These are phyloP conservation scores for Paramecium caudatum DNA, from an alignment of 73 alveolate species.

Conservation along the genomic window DNA sequence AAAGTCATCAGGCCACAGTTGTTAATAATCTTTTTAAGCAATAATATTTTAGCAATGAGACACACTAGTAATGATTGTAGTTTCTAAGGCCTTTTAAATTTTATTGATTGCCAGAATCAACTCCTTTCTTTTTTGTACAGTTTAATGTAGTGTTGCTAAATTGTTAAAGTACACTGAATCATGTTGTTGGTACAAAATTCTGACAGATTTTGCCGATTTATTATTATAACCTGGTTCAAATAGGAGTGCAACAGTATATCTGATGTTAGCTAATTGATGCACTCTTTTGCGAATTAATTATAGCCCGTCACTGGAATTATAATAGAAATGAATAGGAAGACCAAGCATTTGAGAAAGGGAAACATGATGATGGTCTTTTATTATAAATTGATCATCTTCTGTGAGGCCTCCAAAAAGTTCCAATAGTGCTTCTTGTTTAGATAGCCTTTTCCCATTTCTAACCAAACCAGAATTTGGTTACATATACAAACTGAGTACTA, in stretches of 20 bases:
- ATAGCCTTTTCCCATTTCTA: slow-evolving; percentile 23
- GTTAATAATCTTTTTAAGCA: background rate
- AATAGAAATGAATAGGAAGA: slow-evolving; percentile 1
- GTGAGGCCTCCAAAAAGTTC: background rate
- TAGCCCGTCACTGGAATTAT: slow-evolving; percentile 1
- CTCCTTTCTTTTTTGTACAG: background rate
- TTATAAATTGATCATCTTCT: slow-evolving; percentile 12
- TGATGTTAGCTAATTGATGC: slow-evolving; percentile 13
- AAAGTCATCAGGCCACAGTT: slow-evolving; percentile 32
- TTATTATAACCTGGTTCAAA: slow-evolving; percentile 37
- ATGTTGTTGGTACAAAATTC: slow-evolving; percentile 28
- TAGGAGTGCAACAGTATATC: background rate
- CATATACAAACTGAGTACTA: slow-evolving; percentile 1
- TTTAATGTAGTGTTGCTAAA: background rate
- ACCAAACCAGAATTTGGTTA: background rate
- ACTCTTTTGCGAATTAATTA: slow-evolving; percentile 1
- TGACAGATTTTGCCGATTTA: slow-evolving; percentile 18
- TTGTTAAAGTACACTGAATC: slow-evolving; percentile 30
- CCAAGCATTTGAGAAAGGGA: background rate
- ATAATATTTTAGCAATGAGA: background rate
- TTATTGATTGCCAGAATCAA: slow-evolving; percentile 12
- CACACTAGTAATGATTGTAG: background rate
- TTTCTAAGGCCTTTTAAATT: slow-evolving; percentile 2
- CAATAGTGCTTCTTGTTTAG: background rate
- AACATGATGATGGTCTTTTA: slow-evolving; percentile 40